phyloP scores from a whole-genome alignment of 164 flowering plant genomes.

The Magnolia officinalis region DNA sequence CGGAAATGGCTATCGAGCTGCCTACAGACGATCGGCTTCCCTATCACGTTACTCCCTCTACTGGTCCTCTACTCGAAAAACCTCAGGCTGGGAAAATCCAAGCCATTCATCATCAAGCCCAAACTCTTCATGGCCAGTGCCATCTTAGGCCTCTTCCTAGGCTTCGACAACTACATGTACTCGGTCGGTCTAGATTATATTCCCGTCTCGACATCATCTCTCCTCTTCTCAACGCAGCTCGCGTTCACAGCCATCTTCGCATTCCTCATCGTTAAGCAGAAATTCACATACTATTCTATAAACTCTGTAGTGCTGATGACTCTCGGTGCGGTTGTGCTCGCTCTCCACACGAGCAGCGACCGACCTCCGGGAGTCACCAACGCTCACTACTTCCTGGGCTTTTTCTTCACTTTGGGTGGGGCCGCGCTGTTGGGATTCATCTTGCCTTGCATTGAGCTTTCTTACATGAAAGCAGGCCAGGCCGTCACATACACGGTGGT shows the following conservation, averaged over 20 bases:
- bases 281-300: slow-evolving; percentile 22
- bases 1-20: slow-evolving; percentile 14
- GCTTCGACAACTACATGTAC: slow-evolving; percentile 13
- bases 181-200: slow-evolving; percentile 9
- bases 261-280: slow-evolving; percentile 21
- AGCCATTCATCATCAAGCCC: slow-evolving; percentile 3
- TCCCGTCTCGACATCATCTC: slow-evolving; percentile 23
- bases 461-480: slow-evolving; percentile 30
- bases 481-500: slow-evolving; percentile 27
- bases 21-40: slow-evolving; percentile 10
- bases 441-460: slow-evolving; percentile 17
- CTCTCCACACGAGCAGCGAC: slow-evolving; percentile 15
- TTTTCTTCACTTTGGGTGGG: slow-evolving; percentile 16
- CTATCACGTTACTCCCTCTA: neutral
- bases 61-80: neutral
- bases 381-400: slow-evolving; percentile 19
- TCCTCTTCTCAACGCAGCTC: slow-evolving; percentile 21
- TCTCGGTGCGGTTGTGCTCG: slow-evolving; percentile 17
- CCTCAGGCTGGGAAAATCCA: neutral
- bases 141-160: slow-evolving; percentile 8
- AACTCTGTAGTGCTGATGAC: slow-evolving; percentile 19
- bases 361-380: slow-evolving; percentile 17
- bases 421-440: slow-evolving; percentile 14
- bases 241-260: slow-evolving; percentile 26
- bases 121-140: slow-evolving; percentile 2